These are phyloP conservation scores for Populus davidiana DNA, from an alignment of 345 rosid genomes.

Conservation along the genomic window DNA sequence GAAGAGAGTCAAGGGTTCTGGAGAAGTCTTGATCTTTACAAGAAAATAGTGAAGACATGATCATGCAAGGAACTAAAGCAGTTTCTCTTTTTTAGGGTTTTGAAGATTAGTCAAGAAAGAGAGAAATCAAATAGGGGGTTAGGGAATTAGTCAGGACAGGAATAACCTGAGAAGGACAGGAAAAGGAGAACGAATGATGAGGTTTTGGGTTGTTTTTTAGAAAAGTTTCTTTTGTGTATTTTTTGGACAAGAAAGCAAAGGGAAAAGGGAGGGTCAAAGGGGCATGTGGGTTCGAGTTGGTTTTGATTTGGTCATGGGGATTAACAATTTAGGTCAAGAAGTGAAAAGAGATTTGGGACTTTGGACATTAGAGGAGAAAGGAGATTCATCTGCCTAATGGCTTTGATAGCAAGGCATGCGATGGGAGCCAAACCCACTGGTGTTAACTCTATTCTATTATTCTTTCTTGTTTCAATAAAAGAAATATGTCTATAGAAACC, in stretches of 20 bases:
- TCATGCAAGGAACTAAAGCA: not conserved
- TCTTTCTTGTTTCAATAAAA: not conserved
- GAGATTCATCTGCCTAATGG: not conserved
- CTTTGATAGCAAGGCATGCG: not conserved
- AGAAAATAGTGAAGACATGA: not conserved
- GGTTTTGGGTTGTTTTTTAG: not conserved
- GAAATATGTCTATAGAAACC: not conserved
- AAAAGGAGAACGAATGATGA: not conserved
- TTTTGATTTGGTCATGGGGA: too few relatives aligned
- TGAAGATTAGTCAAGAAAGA: not conserved
- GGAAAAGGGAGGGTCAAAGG: not conserved
- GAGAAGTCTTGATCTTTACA: not conserved
- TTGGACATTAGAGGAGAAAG: not conserved
- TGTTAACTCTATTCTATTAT: not conserved
- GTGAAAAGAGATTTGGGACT: not conserved
- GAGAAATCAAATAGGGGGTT: not conserved
- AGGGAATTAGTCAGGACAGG: not conserved
- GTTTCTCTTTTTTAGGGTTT: not conserved
- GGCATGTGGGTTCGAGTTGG: not conserved
- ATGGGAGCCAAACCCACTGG: not conserved
- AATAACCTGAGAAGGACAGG: not conserved
- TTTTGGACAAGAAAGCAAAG: not conserved
- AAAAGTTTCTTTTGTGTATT: not conserved
- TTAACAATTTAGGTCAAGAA: not conserved
- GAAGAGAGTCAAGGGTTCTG: not conserved